These are phyloP conservation scores for Exophiala lecanii-corni DNA, from an alignment of 2,329 filamentous ascomycete genomes.

Conservation along the genomic window DNA sequence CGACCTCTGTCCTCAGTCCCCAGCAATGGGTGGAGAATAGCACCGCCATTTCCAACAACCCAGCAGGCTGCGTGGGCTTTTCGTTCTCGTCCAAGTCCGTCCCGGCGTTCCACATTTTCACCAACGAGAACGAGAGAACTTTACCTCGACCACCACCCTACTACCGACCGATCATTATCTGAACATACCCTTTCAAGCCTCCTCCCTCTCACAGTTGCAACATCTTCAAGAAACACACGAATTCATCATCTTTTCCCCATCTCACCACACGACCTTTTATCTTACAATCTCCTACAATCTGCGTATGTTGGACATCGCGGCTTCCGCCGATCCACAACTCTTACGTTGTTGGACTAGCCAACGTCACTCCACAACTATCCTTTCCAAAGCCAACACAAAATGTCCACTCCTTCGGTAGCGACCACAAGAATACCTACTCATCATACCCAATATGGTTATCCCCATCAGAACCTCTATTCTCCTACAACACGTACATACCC, in stretches of 20 bases:
- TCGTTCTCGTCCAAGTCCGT: conserved; percentile 8
- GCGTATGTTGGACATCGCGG: conserved; percentile 19
- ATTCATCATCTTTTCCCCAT: conserved; percentile 1
- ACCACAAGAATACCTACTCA: conserved; percentile 68
- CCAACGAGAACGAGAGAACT: conserved; percentile 1
- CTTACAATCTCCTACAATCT: neutral
- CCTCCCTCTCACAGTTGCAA: no score
- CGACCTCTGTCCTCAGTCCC: neutral
- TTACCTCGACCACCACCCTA: neutral
- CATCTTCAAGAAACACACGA: no score
- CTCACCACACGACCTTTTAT: no score
- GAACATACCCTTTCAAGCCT: neutral
- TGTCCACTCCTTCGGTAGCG: conserved; percentile 79
- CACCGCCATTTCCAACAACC: neutral
- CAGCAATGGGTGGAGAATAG: neutral
- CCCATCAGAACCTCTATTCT: conserved; percentile 54
- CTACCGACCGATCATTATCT: conserved; percentile 1
- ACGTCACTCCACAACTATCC: conserved; percentile 12
- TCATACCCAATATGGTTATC: conserved; percentile 60
- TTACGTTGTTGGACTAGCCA: conserved; percentile 13
- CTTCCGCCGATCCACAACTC: conserved; percentile 16
- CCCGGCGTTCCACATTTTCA: conserved; percentile 19
- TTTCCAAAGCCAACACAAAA: conserved; percentile 34
- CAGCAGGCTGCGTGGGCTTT: conserved; percentile 5
- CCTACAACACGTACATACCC: conserved; percentile 47